A percentile compares a stretch with the other conserved stretches of the same genome.
Evolutionary conservation across 169 alveolate species (phyloP).

Genomic region (Plasmodium falciparum): DNA sequence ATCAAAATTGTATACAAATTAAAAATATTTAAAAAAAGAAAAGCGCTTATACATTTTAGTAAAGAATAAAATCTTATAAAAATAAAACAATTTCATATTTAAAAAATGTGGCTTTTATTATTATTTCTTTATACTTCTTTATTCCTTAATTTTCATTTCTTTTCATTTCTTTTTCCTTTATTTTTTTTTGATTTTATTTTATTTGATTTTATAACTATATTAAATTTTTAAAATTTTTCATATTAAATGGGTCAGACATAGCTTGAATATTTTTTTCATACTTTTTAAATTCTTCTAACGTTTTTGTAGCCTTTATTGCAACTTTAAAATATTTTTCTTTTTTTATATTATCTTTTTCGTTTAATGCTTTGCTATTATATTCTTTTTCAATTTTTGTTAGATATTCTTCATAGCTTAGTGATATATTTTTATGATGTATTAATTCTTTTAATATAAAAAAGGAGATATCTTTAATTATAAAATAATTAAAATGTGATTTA

Average conservation of each 20-base stretch:
- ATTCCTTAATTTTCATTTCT: too few species aligned
- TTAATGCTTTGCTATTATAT: constrained; percentile 28
- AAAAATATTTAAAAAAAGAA: too few species aligned
- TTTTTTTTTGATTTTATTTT: too few species aligned
- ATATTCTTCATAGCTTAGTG: constrained; percentile 73
- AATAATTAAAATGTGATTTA: constrained; percentile 88
- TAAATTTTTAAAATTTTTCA: constrained; percentile 65
- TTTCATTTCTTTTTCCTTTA: too few species aligned
- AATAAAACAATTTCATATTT: too few species aligned
- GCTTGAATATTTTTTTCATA: constrained; percentile 54
- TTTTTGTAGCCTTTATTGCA: constrained; percentile 39
- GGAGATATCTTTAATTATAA: constrained; percentile 87
- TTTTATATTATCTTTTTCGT: constrained; percentile 51
- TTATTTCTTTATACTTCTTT: too few species aligned
- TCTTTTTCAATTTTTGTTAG: constrained; percentile 49
- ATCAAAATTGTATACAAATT: too few species aligned
- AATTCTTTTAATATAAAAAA: constrained; percentile 82
- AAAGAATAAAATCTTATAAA: too few species aligned
- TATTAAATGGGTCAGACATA: constrained; percentile 69
- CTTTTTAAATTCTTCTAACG: constrained; percentile 48
- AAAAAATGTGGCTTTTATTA: too few species aligned
- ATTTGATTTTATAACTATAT: background rate
- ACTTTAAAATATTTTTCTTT: constrained; percentile 30
- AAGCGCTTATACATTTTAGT: too few species aligned
- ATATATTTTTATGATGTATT: constrained; percentile 13